phyloP scores from a whole-genome alignment of 2,329 filamentous ascomycete genomes.

The Hypomyces rosellus region DNA sequence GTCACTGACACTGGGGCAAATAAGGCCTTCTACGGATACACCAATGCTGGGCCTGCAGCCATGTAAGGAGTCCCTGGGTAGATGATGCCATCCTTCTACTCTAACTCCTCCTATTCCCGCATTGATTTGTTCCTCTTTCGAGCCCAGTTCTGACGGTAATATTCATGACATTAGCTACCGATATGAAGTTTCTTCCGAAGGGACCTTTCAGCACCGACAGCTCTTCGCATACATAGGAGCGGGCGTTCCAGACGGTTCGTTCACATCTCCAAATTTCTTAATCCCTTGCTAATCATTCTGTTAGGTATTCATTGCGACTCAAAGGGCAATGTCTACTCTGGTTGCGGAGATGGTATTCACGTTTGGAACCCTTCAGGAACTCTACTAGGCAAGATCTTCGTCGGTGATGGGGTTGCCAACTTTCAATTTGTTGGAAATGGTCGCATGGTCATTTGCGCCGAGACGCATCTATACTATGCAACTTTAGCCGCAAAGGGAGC shows the following conservation, averaged over 20 bases:
- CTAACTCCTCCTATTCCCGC: not conserved
- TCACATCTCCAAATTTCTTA: conserved; percentile 6
- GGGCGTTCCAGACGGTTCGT: conserved; percentile 9
- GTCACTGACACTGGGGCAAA: conserved; percentile 37
- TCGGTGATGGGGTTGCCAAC: conserved; percentile 37
- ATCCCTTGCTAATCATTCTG: conserved; percentile 47
- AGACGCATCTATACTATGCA: conserved; percentile 9
- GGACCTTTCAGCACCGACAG: conserved; percentile 21
- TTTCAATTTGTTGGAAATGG: conserved; percentile 41
- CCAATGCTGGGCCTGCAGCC: conserved; percentile 4
- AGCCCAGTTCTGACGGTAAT: too few relatives aligned
- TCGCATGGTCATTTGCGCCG: conserved; percentile 32
- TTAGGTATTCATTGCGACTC: conserved; percentile 42
- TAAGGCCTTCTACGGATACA: conserved; percentile 18
- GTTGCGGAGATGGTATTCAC: conserved; percentile 42
- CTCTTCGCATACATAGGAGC: conserved; percentile 8
- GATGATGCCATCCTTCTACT: not conserved
- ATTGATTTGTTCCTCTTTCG: not conserved
- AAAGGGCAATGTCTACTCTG: conserved; percentile 43
- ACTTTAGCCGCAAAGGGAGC: conserved; percentile 5
- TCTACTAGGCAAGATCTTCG: conserved; percentile 38
- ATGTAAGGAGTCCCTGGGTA: conserved; percentile 1
- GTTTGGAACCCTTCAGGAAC: conserved; percentile 41
- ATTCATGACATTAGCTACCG: conserved; percentile 5
- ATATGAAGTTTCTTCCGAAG: conserved; percentile 16